Base-by-base conservation (phyloP, 108 stramenopile species). In the Skeletonema menzelii region DNA sequence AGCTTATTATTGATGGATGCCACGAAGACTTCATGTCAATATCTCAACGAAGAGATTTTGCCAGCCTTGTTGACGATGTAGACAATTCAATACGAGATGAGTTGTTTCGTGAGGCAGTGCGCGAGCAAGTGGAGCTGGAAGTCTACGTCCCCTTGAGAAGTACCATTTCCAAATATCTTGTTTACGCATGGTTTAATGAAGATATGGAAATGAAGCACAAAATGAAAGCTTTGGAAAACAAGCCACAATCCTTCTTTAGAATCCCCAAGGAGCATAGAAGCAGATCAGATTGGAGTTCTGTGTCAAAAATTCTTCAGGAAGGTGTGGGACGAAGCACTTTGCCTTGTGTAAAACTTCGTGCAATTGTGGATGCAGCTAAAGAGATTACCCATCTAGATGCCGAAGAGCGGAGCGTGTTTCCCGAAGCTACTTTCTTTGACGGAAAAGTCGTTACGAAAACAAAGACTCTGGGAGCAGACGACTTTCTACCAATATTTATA, bases 401-500 rank as follows among this genome's bases (percentile, higher is more conserved):
- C 4, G 71, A 85, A 57, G 86, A 89, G 64, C 70, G 78, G 49
- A 71, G 60, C 22, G 35, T 44, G 20, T 71, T 73, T 32, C 60
- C 62, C 0, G 78, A 79, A 44, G 30, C 59, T 14, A 59, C 77
- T 19, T 73, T 79, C 30, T 79, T 79, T 58, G 78, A 79, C 62
- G 78, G 71, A 0, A 65, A 63, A 17, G 75, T 72, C 10, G 69
- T 75, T 10, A 70, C 73, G 27, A 66, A 77, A 34, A 59, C 44
- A 7, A 60, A 77, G 30, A 44, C 82, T 12, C 64, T 96, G 27
- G 90, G 93, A n/a, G 96, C 94, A 10, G 94, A 97, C 70, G 89
- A 97, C 63, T 91, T 97, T 69, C 81, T 97, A n/a, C 96, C 96
- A 0, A 93, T 95, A 40, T 95, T 97, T 59, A 91, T 97, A 14